Percentiles rank a stretch among this genome's conserved stretches.
Evolutionary conservation across 2,329 filamentous ascomycete species (phyloP).

Genomic region (Clonostachys rosea): DNA sequence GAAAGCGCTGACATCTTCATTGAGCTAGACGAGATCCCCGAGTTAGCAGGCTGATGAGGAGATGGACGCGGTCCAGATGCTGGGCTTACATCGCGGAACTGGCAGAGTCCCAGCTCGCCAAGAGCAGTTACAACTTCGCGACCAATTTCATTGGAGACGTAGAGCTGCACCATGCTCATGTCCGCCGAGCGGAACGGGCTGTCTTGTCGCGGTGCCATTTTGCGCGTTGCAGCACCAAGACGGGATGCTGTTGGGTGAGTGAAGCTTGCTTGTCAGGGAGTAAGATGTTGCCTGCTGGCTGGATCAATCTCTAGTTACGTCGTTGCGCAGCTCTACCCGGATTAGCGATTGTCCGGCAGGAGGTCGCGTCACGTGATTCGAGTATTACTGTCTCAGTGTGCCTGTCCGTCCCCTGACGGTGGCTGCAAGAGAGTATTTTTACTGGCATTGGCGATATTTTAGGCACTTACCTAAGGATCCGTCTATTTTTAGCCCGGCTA

Average conservation of each 20-base stretch:
- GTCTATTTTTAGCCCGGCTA: too few relatives aligned
- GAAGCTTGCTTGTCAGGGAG: too few relatives aligned
- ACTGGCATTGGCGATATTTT: too few relatives aligned
- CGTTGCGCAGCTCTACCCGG: too few relatives aligned
- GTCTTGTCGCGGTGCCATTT: slow-evolving; percentile 68
- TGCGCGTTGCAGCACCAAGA: slow-evolving; percentile 14
- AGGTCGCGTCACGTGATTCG: too few relatives aligned
- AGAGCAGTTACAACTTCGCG: slow-evolving; percentile 95
- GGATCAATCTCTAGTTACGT: too few relatives aligned
- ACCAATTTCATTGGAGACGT: slow-evolving; percentile 98
- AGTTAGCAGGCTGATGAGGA: not conserved
- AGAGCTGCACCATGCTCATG: slow-evolving; percentile 99
- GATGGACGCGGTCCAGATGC: slow-evolving; percentile 6
- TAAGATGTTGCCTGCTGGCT: too few relatives aligned
- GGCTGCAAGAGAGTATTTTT: too few relatives aligned
- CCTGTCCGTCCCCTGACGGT: too few relatives aligned
- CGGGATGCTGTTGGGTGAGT: slow-evolving; percentile 12
- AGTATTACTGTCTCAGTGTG: too few relatives aligned
- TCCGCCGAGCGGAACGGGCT: slow-evolving; percentile 99
- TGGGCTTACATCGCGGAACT: slow-evolving; percentile 86
- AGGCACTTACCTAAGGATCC: too few relatives aligned
- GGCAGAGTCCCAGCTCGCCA: slow-evolving; percentile 91
- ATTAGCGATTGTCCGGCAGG: too few relatives aligned
- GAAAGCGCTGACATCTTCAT: slow-evolving; percentile 88
- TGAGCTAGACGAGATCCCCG: slow-evolving; percentile 57